A percentile compares a stretch with the other conserved stretches of the same genome.
phyloP scores from a whole-genome alignment of 2,329 filamentous ascomycete species.

The Penicillium sp. region DNA sequence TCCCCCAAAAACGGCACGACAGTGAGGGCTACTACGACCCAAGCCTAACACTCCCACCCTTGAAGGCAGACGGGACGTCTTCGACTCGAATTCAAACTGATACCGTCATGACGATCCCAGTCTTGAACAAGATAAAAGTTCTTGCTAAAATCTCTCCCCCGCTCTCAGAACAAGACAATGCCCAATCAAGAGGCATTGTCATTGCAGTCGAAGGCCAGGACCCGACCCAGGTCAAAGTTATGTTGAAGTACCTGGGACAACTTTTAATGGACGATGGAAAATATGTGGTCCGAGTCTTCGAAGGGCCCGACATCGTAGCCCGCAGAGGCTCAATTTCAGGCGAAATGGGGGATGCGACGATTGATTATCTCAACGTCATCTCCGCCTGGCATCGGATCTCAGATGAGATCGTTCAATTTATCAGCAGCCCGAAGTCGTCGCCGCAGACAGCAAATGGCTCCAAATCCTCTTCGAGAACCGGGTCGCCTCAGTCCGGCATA shows the following conservation, averaged over 20 bases:
- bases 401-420: conserved; percentile 61
- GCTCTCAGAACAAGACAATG: conserved; percentile 36
- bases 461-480: conserved; percentile 11
- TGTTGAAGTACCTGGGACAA: conserved; percentile 61
- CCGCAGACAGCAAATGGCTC: conserved; percentile 16
- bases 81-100: conserved; percentile 51
- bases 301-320: conserved; percentile 39
- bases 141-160: conserved; percentile 73
- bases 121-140: conserved; percentile 71
- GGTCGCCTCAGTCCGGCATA: conserved; percentile 10
- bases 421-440: conserved; percentile 34
- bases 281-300: conserved; percentile 47
- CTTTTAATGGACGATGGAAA: conserved; percentile 51
- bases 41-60: conserved; percentile 51
- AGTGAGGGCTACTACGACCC: conserved; percentile 41
- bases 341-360: conserved; percentile 43
- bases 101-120: conserved; percentile 70
- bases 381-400: conserved; percentile 72
- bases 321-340: conserved; percentile 22
- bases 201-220: conserved; percentile 79
- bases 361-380: conserved; percentile 64
- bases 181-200: conserved; percentile 65
- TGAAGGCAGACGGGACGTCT: conserved; percentile 41
- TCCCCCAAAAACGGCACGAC: conserved; percentile 32
- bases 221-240: conserved; percentile 57